A percentile compares a stretch with the other conserved stretches of the same genome.
Conservation (phyloP, 345 rosid genomes). For the Iberis pinnata region DNA sequence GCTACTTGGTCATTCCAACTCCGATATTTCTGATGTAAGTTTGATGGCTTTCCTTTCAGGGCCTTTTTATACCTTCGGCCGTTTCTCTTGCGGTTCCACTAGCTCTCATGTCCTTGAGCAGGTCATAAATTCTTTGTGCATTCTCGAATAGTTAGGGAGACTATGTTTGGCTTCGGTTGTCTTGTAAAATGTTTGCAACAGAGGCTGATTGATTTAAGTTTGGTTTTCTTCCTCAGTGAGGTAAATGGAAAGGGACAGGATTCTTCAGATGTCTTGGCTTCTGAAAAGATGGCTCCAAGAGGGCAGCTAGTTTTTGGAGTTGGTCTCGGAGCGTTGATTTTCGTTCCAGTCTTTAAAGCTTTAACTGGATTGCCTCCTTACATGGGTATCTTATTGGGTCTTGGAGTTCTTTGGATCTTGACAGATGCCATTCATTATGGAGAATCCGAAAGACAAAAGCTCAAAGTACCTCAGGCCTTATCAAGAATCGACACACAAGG, state of each 20-base stretch:
- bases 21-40: conserved; percentile 5
- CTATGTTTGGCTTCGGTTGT: not conserved
- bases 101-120: conserved; percentile 79
- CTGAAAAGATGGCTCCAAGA: conserved; percentile 92
- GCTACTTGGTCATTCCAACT: not conserved
- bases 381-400: conserved; percentile 92
- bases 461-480: conserved; percentile 93
- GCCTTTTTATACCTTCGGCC: conserved; percentile 58
- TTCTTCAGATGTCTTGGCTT: conserved; percentile 50
- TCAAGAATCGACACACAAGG: conserved; percentile 93
- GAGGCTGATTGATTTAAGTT: conserved; percentile 27
- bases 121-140: conserved; percentile 42
- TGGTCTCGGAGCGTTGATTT: conserved; percentile 80
- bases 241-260: conserved; percentile 76
- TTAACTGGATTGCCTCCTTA: conserved; percentile 92
- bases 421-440: conserved; percentile 95
- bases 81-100: conserved; percentile 82
- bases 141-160: not conserved
- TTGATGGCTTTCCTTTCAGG: conserved; percentile 38
- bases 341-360: conserved; percentile 90
- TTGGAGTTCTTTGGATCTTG: conserved; percentile 94
- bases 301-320: conserved; percentile 78
- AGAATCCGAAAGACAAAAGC: conserved; percentile 78
- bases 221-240: conserved; percentile 48
- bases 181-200: not conserved